Conservation (phyloP, 352 stramenopile genomes). For the Phytophthora pisi region DNA sequence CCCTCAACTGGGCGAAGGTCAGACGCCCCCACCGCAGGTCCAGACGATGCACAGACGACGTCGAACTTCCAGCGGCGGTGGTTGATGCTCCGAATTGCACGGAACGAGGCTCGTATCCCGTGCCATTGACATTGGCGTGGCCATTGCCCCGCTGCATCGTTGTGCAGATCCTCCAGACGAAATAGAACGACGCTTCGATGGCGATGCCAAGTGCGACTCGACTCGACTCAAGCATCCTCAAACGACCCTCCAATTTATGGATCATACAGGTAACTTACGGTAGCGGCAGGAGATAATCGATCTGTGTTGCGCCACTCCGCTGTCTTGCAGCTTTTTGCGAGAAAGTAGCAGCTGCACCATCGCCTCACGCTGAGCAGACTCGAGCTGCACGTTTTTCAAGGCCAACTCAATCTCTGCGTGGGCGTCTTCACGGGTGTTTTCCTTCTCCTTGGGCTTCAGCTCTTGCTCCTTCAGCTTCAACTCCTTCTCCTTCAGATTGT, state of each 20-base stretch:
- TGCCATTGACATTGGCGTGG: conserved; percentile 17
- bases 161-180: conserved; percentile 9
- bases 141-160: conserved; percentile 23
- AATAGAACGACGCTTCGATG: conserved; percentile 28
- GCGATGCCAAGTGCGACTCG: not conserved
- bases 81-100: not conserved
- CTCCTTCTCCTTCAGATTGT: not conserved
- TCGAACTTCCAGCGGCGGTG: conserved; percentile 1
- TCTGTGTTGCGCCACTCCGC: not conserved
- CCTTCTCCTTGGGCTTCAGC: not conserved
- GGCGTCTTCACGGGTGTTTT: not conserved
- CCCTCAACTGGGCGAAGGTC: conserved; percentile 57
- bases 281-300: not conserved
- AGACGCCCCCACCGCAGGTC: conserved; percentile 77
- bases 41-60: conserved; percentile 25
- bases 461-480: not conserved
- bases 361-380: not conserved
- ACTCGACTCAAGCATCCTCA: not conserved
- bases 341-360: not conserved
- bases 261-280: not conserved
- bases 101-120: conserved; percentile 33
- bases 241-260: conserved; percentile 4
- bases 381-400: not conserved
- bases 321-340: not conserved
- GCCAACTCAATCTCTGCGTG: not conserved